A percentile compares a stretch with the other conserved stretches of the same genome.
These are phyloP conservation scores for Boletus albobrunnescens DNA, from an alignment of 1,284 basidiomycete genomes.

Conservation along the genomic window DNA sequence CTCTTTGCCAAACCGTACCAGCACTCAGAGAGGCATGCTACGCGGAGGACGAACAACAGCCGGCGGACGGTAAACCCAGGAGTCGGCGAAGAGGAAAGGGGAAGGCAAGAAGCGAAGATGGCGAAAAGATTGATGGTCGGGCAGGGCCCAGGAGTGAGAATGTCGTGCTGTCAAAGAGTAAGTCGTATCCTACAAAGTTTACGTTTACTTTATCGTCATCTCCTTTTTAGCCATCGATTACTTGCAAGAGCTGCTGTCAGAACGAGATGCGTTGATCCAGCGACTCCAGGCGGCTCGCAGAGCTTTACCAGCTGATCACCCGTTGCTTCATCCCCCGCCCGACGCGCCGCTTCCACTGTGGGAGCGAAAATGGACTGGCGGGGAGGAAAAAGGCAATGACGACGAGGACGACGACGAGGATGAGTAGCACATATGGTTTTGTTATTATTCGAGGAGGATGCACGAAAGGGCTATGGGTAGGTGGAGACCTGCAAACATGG, in stretches of 20 bases:
- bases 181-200: constrained; percentile 31
- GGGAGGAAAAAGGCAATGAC: constrained; percentile 47
- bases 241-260: constrained; percentile 58
- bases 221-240: constrained; percentile 73
- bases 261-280: constrained; percentile 51
- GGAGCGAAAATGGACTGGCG: constrained; percentile 77
- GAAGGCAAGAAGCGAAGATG: constrained; percentile 38
- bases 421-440: constrained; percentile 10
- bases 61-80: constrained; percentile 32
- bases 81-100: constrained; percentile 27
- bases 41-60: constrained; percentile 47
- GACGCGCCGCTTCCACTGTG: constrained; percentile 49
- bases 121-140: constrained; percentile 70
- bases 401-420: constrained; percentile 38
- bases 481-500: not conserved
- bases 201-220: constrained; percentile 4
- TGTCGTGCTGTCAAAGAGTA: constrained; percentile 79
- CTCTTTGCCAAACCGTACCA: constrained; percentile 78
- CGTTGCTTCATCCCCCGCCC: constrained; percentile 37
- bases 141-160: constrained; percentile 84
- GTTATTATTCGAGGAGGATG: not conserved
- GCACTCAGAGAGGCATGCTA: constrained; percentile 71
- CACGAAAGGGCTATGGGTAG: not conserved
- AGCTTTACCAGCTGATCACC: constrained; percentile 53
- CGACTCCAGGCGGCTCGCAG: constrained; percentile 59